Evolutionary conservation across 345 rosid genomes (phyloP).

Genomic region (Raphanus raphanistrum): DNA sequence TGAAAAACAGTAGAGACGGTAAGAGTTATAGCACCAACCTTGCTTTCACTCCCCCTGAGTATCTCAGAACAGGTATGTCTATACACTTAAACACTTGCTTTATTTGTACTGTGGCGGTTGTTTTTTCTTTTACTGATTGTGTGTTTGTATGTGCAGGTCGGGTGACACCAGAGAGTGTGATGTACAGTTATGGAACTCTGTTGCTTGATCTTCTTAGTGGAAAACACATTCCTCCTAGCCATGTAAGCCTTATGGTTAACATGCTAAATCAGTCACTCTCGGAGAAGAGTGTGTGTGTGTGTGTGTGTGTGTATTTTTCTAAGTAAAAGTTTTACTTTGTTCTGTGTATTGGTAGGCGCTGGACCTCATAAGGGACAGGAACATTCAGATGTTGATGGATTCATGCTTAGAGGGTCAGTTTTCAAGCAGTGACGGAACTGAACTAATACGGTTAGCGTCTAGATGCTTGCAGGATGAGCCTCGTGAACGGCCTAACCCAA

Average conservation of each 20-base stretch:
- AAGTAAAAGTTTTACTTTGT: not conserved
- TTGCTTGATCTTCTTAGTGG: slow-evolving; percentile 97
- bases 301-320: not conserved
- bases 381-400: slow-evolving; percentile 82
- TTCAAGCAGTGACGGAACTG: slow-evolving; percentile 79
- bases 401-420: slow-evolving; percentile 95
- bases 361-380: slow-evolving; percentile 88
- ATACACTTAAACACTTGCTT: not conserved
- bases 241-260: slow-evolving; percentile 52
- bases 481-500: slow-evolving; percentile 85
- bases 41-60: slow-evolving; percentile 97
- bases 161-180: slow-evolving; percentile 91
- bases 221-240: slow-evolving; percentile 94
- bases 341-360: slow-evolving; percentile 61
- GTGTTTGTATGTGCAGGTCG: slow-evolving; percentile 55
- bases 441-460: slow-evolving; percentile 86
- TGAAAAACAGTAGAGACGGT: slow-evolving; percentile 96
- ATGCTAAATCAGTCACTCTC: not conserved
- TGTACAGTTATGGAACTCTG: slow-evolving; percentile 95
- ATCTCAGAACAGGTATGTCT: slow-evolving; percentile 79
- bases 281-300: not conserved
- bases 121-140: not conserved
- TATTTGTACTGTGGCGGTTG: not conserved
- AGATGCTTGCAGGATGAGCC: slow-evolving; percentile 94
- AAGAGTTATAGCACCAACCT: slow-evolving; percentile 93